Evolutionary conservation across 495 filamentous ascomycete genomes (phyloP), one percentile per base, ranked within the genome.

Genomic region (Penicillium pulvis): DNA sequence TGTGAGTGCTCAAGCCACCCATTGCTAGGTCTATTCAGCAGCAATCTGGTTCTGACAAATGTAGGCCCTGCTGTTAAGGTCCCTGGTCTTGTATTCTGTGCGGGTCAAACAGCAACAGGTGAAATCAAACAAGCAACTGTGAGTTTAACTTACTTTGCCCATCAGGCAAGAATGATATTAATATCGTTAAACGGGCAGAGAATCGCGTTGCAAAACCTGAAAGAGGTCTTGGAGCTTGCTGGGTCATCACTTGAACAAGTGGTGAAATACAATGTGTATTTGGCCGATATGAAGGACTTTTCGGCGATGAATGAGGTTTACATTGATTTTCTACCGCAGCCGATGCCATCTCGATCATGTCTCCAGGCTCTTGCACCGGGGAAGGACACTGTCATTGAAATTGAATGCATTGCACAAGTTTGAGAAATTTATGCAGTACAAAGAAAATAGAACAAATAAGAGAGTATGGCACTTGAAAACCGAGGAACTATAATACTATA

Each of bases 221-320:
- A 78, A 10, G 82, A 84, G 30, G 82, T 90, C 9, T 80, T 91
- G 36, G 79, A 83, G 57, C 84, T 83, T 17, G 81, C 86, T 2
- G 84, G 84, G 14, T 86, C 83, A 16, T 75, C 72, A 17, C 70
- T 89, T 16, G 73, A 79, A 51, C 83, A 86, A 57, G 87, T 89
- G 5, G 81, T 90, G 56, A 89, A 90, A 65, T 82, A 83, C 68
- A 87, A 83, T 58, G 83, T 89, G 56, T 91, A 87, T 72, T 73
- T 91, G 26, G 79, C 83, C 11, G 82, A 81, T 51, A 90, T 91
- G 87, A 81, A 82, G 55, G 81, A 88, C 61, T 91, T 90, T 53
- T 78, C 77, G 2, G 81, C 83, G 43, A 84, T 90, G 82, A 89
- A 86, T 60, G 74, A 76, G 54, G 81, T 75, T 0, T 87, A 85